phyloP scores from a whole-genome alignment of 2,329 filamentous ascomycete species.

The Mycocentrospora acerina region DNA sequence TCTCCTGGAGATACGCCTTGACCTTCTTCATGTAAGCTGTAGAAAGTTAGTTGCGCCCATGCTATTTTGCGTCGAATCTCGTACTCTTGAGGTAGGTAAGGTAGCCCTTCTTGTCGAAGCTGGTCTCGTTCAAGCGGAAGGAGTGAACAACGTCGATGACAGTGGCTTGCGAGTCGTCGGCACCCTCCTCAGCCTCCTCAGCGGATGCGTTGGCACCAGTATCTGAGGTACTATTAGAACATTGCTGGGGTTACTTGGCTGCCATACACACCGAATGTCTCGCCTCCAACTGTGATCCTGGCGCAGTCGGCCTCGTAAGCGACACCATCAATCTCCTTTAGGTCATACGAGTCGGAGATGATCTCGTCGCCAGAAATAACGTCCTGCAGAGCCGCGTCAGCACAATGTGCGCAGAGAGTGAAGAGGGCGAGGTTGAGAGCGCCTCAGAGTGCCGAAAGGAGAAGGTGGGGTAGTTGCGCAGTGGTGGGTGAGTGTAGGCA shows the following conservation, averaged over 20 bases:
- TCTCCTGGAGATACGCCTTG: slow-evolving; percentile 71
- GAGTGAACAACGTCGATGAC: slow-evolving; percentile 94
- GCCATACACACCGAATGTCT: slow-evolving; percentile 65
- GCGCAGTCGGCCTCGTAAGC: slow-evolving; percentile 90
- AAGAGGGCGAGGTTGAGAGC: slow-evolving; percentile 6
- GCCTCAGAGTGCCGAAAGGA: slow-evolving; percentile 14
- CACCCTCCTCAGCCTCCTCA: slow-evolving; percentile 76
- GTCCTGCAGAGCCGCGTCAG: slow-evolving; percentile 62
- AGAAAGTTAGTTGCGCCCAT: slow-evolving; percentile 6
- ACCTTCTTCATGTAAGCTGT: slow-evolving; percentile 89
- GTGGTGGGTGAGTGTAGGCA: slow-evolving; percentile 15
- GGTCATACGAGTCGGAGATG: slow-evolving; percentile 89
- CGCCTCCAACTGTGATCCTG: slow-evolving; percentile 79
- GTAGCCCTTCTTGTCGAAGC: slow-evolving; percentile 87
- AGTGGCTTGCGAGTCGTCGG: slow-evolving; percentile 69
- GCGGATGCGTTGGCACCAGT: slow-evolving; percentile 96
- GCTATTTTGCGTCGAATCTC: slow-evolving; percentile 3
- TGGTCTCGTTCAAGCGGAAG: slow-evolving; percentile 80
- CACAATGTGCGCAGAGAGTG: slow-evolving; percentile 1
- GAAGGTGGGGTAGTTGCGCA: slow-evolving; percentile 31
- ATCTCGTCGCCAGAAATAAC: slow-evolving; percentile 89
- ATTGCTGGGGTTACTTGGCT: slow-evolving; percentile 1
- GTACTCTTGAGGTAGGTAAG: slow-evolving; percentile 81
- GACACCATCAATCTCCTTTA: slow-evolving; percentile 76
- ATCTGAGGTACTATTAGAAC: slow-evolving; percentile 52